Evolutionary conservation across 305 asterid genomes (phyloP).

Genomic region (Vinca major): DNA sequence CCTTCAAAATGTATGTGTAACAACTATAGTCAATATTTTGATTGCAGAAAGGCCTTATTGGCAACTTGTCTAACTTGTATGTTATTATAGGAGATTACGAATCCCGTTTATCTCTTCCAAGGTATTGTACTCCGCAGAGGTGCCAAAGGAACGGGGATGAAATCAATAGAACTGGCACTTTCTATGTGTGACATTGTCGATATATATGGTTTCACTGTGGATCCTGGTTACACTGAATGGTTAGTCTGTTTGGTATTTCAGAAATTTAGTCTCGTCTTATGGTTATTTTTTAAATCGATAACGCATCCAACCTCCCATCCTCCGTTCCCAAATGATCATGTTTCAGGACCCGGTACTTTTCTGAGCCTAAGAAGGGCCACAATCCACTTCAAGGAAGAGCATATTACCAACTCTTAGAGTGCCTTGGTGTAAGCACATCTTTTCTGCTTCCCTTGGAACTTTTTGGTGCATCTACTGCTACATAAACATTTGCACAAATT

Average conservation of each 20-base stretch:
- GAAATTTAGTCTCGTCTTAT: background rate
- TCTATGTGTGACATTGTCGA: slow-evolving; percentile 96
- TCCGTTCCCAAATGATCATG: background rate
- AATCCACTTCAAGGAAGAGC: slow-evolving; percentile 99
- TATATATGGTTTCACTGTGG: slow-evolving; percentile 94
- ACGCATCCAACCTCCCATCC: background rate
- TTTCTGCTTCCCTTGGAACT: background rate
- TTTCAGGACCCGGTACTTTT: slow-evolving; percentile 88
- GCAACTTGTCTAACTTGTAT: background rate
- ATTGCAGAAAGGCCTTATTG: background rate
- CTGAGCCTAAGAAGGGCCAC: slow-evolving; percentile 92
- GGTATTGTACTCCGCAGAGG: slow-evolving; percentile 96
- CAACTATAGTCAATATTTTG: background rate
- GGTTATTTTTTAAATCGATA: background rate
- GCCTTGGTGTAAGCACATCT: slow-evolving; percentile 76
- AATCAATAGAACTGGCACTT: slow-evolving; percentile 93
- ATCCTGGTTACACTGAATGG: slow-evolving; percentile 99
- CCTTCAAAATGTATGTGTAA: background rate
- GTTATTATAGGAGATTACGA: slow-evolving; percentile 53
- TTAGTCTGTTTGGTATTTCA: slow-evolving; percentile 20
- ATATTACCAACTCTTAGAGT: slow-evolving; percentile 93
- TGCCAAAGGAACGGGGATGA: slow-evolving; percentile 99
- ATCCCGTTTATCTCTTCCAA: slow-evolving; percentile 96
- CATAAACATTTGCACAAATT: background rate
- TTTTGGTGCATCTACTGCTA: background rate